Evolutionary conservation across 441 rosid genomes (phyloP).

Genomic region (Brassica balearica): DNA sequence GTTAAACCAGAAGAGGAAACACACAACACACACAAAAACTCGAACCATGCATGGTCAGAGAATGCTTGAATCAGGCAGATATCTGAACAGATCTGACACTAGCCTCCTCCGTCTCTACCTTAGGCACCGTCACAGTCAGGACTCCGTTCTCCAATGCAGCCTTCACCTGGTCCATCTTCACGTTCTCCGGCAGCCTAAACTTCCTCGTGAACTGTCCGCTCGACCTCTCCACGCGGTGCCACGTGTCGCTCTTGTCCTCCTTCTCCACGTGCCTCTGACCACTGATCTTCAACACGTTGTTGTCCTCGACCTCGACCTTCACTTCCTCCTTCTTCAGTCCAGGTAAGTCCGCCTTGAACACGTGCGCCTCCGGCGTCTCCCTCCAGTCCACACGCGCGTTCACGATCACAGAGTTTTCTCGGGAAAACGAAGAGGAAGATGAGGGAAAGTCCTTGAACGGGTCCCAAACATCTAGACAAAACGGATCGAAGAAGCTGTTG

Average conservation of each 20-base stretch:
- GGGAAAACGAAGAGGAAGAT: conserved; percentile 9
- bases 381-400: conserved; percentile 48
- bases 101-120: conserved; percentile 32
- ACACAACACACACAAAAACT: not conserved
- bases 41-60: too few relatives aligned
- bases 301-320: conserved; percentile 43
- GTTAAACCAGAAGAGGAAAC: not conserved
- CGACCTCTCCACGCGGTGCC: conserved; percentile 44
- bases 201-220: conserved; percentile 42
- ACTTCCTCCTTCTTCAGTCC: conserved; percentile 43
- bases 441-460: conserved; percentile 36
- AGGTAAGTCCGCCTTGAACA: conserved; percentile 44
- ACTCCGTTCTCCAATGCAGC: conserved; percentile 48
- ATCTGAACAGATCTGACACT: conserved; percentile 38
- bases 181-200: conserved; percentile 45
- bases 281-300: conserved; percentile 39
- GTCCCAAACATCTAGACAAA: conserved; percentile 37
- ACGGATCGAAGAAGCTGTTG: conserved; percentile 36
- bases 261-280: conserved; percentile 44
- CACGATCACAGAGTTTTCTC: conserved; percentile 31
- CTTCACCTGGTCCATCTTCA: conserved; percentile 40
- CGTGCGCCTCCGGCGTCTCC: conserved; percentile 46
- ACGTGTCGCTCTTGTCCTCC: conserved; percentile 46
- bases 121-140: conserved; percentile 45
- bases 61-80: conserved; percentile 11